phyloP scores from a whole-genome alignment of 2,329 filamentous ascomycete species.

The Phialemonium atrogriseum region DNA sequence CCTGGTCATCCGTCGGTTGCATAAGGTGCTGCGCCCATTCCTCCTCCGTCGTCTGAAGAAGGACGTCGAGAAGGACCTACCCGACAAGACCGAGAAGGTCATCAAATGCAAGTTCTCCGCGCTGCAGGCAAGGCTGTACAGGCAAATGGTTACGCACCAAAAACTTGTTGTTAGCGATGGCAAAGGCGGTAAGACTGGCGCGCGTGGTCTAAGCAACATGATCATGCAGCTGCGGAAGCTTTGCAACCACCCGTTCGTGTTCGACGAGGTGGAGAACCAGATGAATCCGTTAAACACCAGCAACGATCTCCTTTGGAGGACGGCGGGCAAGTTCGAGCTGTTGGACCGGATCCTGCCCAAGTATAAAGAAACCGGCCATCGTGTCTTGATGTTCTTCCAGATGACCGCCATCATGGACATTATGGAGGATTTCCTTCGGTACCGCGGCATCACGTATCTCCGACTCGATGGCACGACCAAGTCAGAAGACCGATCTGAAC shows the following conservation, averaged over 20 bases:
- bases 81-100: slow-evolving; percentile 97
- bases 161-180: slow-evolving; percentile 90
- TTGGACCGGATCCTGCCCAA: slow-evolving; percentile 89
- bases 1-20: slow-evolving; percentile 93
- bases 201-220: slow-evolving; percentile 97
- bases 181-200: slow-evolving; percentile 88
- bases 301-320: slow-evolving; percentile 92
- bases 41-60: slow-evolving; percentile 97
- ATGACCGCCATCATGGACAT: slow-evolving; percentile 99
- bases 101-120: slow-evolving; percentile 99
- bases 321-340: slow-evolving; percentile 93
- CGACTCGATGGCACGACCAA: slow-evolving; percentile 96
- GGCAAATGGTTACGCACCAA: slow-evolving; percentile 94
- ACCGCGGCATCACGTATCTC: slow-evolving; percentile 75
- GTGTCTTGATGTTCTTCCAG: slow-evolving; percentile 99
- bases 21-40: slow-evolving; percentile 97
- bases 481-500: slow-evolving; percentile 89
- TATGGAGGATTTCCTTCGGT: slow-evolving; percentile 95
- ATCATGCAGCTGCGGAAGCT: slow-evolving; percentile 98
- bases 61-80: slow-evolving; percentile 97
- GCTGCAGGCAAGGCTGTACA: slow-evolving; percentile 87
- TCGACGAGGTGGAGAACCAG: slow-evolving; percentile 94
- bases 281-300: slow-evolving; percentile 87
- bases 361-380: slow-evolving; percentile 83
- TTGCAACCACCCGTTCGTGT: slow-evolving; percentile 98